Percentiles rank a stretch among this genome's conserved stretches.
Evolutionary conservation across 1,139 yeast species (phyloP).

Genomic region (Suhomyces bokatorum): DNA sequence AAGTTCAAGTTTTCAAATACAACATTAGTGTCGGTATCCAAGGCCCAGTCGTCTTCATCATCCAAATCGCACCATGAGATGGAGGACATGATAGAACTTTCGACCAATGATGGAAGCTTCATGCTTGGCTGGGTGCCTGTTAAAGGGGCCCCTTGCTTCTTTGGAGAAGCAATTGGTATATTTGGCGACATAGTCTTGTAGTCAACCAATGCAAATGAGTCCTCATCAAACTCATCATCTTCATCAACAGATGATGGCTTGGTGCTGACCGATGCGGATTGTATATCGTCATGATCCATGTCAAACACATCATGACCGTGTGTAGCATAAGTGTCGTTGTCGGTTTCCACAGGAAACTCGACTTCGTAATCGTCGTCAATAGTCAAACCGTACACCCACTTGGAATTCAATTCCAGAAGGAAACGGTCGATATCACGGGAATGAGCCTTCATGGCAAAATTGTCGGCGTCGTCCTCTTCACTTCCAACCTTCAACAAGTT

Average conservation of each 20-base stretch:
- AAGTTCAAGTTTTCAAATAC: conserved; percentile 10
- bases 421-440: conserved; percentile 33
- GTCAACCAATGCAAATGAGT: conserved; percentile 14
- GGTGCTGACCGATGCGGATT: conserved; percentile 9
- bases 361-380: conserved; percentile 35
- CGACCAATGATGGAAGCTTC: conserved; percentile 33
- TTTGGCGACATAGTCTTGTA: conserved; percentile 11
- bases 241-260: conserved; percentile 13
- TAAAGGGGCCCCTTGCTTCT: conserved; percentile 3
- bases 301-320: conserved; percentile 25
- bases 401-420: conserved; percentile 28
- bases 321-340: conserved; percentile 2
- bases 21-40: conserved; percentile 10
- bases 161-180: conserved; percentile 13
- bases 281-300: conserved; percentile 34
- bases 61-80: conserved; percentile 41
- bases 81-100: conserved; percentile 30
- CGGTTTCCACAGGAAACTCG: conserved; percentile 7
- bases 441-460: conserved; percentile 27
- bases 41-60: conserved; percentile 26
- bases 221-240: conserved; percentile 13
- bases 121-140: conserved; percentile 8
- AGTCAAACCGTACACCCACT: conserved; percentile 36
- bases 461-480: conserved; percentile 32
- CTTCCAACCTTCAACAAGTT: conserved; percentile 35